Percentiles rank a stretch among this genome's conserved stretches.
Conservation (phyloP, 495 filamentous ascomycete genomes). For the Annulohypoxylon nitens region DNA sequence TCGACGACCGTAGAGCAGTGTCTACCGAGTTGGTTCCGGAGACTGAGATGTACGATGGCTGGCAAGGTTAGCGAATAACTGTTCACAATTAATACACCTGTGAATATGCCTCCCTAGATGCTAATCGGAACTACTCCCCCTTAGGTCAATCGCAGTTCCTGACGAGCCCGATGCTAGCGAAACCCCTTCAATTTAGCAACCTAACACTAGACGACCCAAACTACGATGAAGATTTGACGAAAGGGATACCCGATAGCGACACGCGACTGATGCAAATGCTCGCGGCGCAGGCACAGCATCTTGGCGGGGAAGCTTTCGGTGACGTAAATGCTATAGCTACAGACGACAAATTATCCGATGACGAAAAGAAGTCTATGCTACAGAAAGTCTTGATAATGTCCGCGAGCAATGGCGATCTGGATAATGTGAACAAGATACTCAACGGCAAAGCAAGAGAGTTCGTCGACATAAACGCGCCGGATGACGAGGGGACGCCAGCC, state of each 20-base stretch:
- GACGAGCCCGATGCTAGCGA: slow-evolving; percentile 83
- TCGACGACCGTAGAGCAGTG: slow-evolving; percentile 84
- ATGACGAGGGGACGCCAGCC: slow-evolving; percentile 94
- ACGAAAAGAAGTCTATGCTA: slow-evolving; percentile 81
- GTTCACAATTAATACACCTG: slow-evolving; percentile 13
- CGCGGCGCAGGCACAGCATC: slow-evolving; percentile 88
- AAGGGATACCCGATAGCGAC: slow-evolving; percentile 81
- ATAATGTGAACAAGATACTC: slow-evolving; percentile 81
- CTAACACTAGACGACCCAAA: slow-evolving; percentile 82
- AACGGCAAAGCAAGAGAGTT: slow-evolving; percentile 79
- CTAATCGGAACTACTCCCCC: slow-evolving; percentile 41
- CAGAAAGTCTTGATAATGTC: slow-evolving; percentile 95
- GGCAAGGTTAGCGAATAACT: slow-evolving; percentile 79
- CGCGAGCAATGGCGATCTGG: slow-evolving; percentile 94
- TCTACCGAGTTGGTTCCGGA: slow-evolving; percentile 71
- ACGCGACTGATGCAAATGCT: slow-evolving; percentile 94
- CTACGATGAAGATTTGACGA: slow-evolving; percentile 72
- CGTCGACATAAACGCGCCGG: slow-evolving; percentile 89
- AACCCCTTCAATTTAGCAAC: slow-evolving; percentile 83
- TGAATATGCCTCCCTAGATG: slow-evolving; percentile 2
- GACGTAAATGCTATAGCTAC: slow-evolving; percentile 84
- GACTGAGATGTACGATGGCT: slow-evolving; percentile 98
- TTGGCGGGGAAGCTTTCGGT: slow-evolving; percentile 75
- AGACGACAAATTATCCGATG: slow-evolving; percentile 78
- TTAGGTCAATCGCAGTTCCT: slow-evolving; percentile 95